These are phyloP conservation scores for Clathrus columnatus DNA, from an alignment of 768 basidiomycete genomes.

Conservation along the genomic window DNA sequence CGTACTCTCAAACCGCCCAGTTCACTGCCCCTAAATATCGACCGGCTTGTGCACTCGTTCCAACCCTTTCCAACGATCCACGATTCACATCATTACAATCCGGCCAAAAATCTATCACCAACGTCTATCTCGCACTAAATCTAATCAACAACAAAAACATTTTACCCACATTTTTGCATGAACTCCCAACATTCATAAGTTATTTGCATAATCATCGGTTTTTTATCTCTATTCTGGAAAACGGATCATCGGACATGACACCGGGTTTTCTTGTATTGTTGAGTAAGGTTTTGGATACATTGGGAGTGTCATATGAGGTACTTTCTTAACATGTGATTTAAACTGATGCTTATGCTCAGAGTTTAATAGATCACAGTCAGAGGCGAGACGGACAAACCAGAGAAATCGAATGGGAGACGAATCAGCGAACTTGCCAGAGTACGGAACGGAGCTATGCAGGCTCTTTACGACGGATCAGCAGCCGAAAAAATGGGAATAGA, in stretches of 20 bases:
- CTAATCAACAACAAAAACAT: slow-evolving; percentile 40
- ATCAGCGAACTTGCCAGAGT: slow-evolving; percentile 40
- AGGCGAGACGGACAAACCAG: background rate
- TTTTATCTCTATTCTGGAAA: slow-evolving; percentile 39
- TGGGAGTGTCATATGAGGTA: slow-evolving; percentile 19
- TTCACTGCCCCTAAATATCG: slow-evolving; percentile 2
- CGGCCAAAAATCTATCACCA: slow-evolving; percentile 4
- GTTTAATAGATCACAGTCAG: background rate
- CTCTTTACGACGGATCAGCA: slow-evolving; percentile 34
- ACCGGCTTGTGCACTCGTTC: background rate
- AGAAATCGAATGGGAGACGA: slow-evolving; percentile 32
- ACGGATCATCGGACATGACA: slow-evolving; percentile 38
- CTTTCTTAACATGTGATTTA: too few species aligned
- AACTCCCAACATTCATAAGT: slow-evolving; percentile 32
- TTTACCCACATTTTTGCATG: slow-evolving; percentile 37
- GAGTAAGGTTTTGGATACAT: slow-evolving; percentile 31
- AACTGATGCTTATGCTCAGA: background rate
- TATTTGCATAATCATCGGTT: slow-evolving; percentile 38
- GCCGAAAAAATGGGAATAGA: slow-evolving; percentile 18
- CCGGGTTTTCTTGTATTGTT: slow-evolving; percentile 36
- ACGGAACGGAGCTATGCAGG: slow-evolving; percentile 37
- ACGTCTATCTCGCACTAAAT: slow-evolving; percentile 37
- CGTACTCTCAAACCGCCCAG: background rate
- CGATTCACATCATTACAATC: background rate
- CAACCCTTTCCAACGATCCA: background rate